A percentile compares a stretch with the other conserved stretches of the same genome.
phyloP scores from a whole-genome alignment of 805 yeast genomes.

The Teunomyces tritomae region DNA sequence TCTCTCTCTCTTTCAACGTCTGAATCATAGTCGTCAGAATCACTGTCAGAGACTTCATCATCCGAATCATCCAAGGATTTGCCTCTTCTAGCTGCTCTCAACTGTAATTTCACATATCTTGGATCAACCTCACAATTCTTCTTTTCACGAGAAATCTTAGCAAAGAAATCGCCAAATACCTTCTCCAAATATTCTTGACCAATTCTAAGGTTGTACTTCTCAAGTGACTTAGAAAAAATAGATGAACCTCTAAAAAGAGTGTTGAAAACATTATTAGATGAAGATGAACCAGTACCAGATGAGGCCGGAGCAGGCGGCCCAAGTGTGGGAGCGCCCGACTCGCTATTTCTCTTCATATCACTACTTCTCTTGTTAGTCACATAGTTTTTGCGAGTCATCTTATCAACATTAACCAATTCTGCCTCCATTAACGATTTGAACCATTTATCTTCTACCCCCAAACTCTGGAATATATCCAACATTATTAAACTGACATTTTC shows the following conservation, averaged over 20 bases:
- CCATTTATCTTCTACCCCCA: slow-evolving; percentile 70
- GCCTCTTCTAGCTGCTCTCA: slow-evolving; percentile 20
- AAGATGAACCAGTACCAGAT: slow-evolving; percentile 7
- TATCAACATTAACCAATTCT: slow-evolving; percentile 56
- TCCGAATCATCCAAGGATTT: slow-evolving; percentile 18
- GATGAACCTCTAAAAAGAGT: slow-evolving; percentile 77
- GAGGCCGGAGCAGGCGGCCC: slow-evolving; percentile 5
- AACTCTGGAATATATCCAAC: slow-evolving; percentile 71
- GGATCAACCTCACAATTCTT: slow-evolving; percentile 84
- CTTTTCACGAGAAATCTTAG: slow-evolving; percentile 47
- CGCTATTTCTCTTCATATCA: slow-evolving; percentile 14
- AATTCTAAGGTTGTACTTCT: slow-evolving; percentile 66
- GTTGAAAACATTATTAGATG: slow-evolving; percentile 35
- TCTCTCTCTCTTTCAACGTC: slow-evolving; percentile 36
- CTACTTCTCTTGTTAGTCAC: slow-evolving; percentile 21
- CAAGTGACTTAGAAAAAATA: slow-evolving; percentile 76
- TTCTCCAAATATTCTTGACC: slow-evolving; percentile 78
- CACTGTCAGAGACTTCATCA: slow-evolving; percentile 16
- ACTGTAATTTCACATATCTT: slow-evolving; percentile 43
- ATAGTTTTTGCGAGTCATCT: slow-evolving; percentile 42
- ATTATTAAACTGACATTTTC: slow-evolving; percentile 58
- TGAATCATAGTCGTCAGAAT: slow-evolving; percentile 25
- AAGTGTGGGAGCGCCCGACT: slow-evolving; percentile 4
- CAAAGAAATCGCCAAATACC: slow-evolving; percentile 68
- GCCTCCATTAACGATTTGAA: slow-evolving; percentile 63